Conservation (phyloP, 2,329 filamentous ascomycete species). For the Cytospora paraplurivora region DNA sequence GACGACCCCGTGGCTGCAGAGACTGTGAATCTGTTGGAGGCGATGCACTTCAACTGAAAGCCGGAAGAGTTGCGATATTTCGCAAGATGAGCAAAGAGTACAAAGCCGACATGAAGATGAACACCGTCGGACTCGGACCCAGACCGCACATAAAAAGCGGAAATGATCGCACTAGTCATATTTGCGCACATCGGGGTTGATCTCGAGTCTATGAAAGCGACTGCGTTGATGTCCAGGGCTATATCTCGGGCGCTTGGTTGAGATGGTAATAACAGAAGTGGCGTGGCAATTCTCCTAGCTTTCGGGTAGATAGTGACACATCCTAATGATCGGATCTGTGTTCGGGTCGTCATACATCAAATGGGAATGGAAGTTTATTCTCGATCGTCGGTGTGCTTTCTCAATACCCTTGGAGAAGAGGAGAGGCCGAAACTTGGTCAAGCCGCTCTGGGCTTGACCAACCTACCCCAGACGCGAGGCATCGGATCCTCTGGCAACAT, state of each 20-base stretch:
- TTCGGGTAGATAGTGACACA: neutral
- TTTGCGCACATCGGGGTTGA: neutral
- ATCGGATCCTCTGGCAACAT: conserved; percentile 35
- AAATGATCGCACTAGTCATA: neutral
- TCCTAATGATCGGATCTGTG: neutral
- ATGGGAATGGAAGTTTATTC: neutral
- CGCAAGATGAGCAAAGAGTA: neutral
- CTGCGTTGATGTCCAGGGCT: neutral
- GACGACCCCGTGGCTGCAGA: neutral
- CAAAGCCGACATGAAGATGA: no score
- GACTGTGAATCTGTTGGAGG: neutral
- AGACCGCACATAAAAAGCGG: no score
- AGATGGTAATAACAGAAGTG: neutral
- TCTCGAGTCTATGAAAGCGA: neutral
- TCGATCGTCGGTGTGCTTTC: neutral
- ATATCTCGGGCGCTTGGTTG: neutral
- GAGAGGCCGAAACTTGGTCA: neutral
- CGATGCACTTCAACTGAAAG: neutral
- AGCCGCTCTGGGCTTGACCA: conserved; percentile 33
- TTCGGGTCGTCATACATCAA: neutral
- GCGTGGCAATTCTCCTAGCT: no score
- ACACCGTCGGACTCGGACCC: no score
- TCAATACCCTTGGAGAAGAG: neutral
- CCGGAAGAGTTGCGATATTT: no score
- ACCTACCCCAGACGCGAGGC: conserved; percentile 38